Evolutionary conservation across 106 monocot species (phyloP), one percentile per base, ranked within the genome.

Genomic region (Cymbidium sinense): DNA sequence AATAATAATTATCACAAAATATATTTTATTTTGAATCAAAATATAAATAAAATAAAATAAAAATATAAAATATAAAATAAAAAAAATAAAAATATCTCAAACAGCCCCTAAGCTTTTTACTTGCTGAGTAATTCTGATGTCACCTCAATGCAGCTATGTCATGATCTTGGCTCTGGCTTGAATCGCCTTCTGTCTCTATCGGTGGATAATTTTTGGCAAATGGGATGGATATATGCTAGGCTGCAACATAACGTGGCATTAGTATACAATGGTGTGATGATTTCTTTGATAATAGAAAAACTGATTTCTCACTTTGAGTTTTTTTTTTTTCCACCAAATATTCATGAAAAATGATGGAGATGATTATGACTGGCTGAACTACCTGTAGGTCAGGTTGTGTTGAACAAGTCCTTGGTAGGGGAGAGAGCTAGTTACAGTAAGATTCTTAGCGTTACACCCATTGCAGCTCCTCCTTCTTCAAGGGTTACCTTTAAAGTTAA

Each of bases 171-270:
- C 73, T 79, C 87, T 29, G 80, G 82, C 51, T 72, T 96, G 35
- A 76, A 77, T 25, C 84, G 81, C 79, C 88, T 95, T 76, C 47
- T 93, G 41, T 50, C 62, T 29, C 35, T 80, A 6, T 64, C 82
- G 35, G 58, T 43, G 72, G 75, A 79, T 77, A 73, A 86, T 23
- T 93, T 96, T 50, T 96, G 95, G 95, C 82, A 79, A 73, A 84
- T 65, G 13, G 93, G 95, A 79, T 93, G 88, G 93, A 28, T 96
- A 6, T 96, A 80, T 80, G 87, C 83, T 31, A 91, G 77, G 55
- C 43, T 93, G 30, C 85, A 89, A 75, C 75, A 96, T 76, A 82
- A 80, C 28, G 55, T 88, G n/a, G 88, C 84, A 43, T 89, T 95
- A 80, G 70, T 86, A 28, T 83, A 83, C 79, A 83, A 93, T 81